These are phyloP conservation scores for Trichomonas vaginalis DNA, from an alignment of 208 protist genomes.

Conservation along the genomic window DNA sequence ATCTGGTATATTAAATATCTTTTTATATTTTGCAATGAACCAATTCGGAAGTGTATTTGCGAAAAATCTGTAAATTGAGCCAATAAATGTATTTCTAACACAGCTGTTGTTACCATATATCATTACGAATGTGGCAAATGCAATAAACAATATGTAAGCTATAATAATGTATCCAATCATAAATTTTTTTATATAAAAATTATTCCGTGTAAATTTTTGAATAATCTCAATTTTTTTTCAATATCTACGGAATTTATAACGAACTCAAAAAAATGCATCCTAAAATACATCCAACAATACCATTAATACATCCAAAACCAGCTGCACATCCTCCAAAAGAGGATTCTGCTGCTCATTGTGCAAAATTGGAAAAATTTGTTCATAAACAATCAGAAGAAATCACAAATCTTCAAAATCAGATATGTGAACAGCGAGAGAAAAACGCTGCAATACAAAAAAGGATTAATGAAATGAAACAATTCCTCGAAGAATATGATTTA, in stretches of 20 bases:
- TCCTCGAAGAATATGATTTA: background rate
- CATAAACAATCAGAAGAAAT: background rate
- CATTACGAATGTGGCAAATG: background rate
- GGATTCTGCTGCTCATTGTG: background rate
- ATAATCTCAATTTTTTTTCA: too few species aligned
- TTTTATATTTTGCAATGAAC: background rate
- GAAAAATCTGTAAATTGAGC: background rate
- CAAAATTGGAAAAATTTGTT: background rate
- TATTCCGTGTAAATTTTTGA: too few species aligned
- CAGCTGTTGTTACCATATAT: conserved; percentile 3
- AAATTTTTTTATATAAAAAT: too few species aligned
- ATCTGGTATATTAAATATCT: background rate
- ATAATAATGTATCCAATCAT: background rate
- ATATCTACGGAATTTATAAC: too few species aligned
- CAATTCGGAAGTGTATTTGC: background rate
- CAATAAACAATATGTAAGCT: background rate
- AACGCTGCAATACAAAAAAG: too few species aligned
- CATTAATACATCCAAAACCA: background rate
- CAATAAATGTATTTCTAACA: background rate
- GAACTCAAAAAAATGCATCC: too few species aligned
- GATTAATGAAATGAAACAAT: background rate
- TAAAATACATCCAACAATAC: too few species aligned
- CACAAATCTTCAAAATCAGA: background rate
- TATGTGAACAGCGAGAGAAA: background rate
- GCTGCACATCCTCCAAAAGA: background rate